Conservation (phyloP, 805 yeast genomes). For the Ogataea paraovalis region DNA sequence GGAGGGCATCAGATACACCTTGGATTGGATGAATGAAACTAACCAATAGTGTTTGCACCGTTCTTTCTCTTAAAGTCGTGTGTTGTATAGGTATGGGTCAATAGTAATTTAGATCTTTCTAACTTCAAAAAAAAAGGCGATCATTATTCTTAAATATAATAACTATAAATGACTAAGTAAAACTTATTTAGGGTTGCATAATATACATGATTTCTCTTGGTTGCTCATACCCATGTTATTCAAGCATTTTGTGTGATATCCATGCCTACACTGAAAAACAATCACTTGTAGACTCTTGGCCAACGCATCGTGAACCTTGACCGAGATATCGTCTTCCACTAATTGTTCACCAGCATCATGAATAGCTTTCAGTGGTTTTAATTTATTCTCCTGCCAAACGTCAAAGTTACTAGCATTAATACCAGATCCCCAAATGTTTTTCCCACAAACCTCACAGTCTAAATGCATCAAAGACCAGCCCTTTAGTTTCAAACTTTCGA, state of each 20-base stretch:
- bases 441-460: constrained; percentile 76
- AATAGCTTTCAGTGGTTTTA: constrained; percentile 2
- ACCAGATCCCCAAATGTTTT: constrained; percentile 65
- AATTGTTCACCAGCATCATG: constrained; percentile 6
- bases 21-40: constrained; percentile 85
- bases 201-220: constrained; percentile 31
- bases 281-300: constrained; percentile 33
- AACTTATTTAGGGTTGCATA: constrained; percentile 31
- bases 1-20: constrained; percentile 73
- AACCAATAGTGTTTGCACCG: constrained; percentile 8
- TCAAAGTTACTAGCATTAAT: constrained; percentile 45
- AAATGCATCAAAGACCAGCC: constrained; percentile 62
- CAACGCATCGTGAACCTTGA: background rate
- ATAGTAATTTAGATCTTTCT: background rate
- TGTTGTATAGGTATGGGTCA: background rate
- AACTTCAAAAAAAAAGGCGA: too few relatives aligned
- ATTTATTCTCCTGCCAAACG: constrained; percentile 50
- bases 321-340: constrained; percentile 5
- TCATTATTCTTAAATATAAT: too few relatives aligned
- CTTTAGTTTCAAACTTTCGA: constrained; percentile 38
- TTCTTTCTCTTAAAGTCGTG: background rate
- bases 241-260: constrained; percentile 58
- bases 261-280: constrained; percentile 63
- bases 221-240: constrained; percentile 40
- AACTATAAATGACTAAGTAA: too few relatives aligned